Base-by-base conservation (phyloP, 192 early-diverging fungal species). In the Podila clonocystis region DNA sequence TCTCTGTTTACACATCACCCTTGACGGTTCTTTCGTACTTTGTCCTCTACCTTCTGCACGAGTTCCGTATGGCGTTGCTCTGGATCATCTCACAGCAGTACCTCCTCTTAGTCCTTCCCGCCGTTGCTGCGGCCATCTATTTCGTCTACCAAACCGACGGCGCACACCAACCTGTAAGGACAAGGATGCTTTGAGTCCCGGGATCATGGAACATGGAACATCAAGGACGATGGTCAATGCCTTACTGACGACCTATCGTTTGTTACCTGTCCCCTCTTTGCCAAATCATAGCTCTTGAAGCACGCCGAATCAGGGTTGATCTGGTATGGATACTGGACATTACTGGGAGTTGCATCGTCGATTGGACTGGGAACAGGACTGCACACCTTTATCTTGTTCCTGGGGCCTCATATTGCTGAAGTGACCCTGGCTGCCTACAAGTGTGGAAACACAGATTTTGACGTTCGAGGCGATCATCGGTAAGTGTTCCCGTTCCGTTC, bases 321-420 rank as follows among this genome's bases (percentile, higher is more conserved):
- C 22, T 98, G 96, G 96, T 94, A 94, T 83, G 90, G 88, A 29
- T 97, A 95, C 85, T 98, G 97, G 97, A 72, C 94, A 15, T 63
- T 92, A 9, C 85, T 98, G 28, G 97, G 97, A 7, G 85, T 97
- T 12, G 87, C 93, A 8, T 97, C 96, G 17, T 96, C 96, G 8
- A 93, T 98, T 57, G 97, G 97, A 5, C 87, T 98, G 49, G 97
- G 97, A 5, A 95, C 96, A 2, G 97, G 97, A 8, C 85, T 98
- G 64, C 97, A 97, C 83, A 97, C 97, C 9, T 98, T 98, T 84
- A 89, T 97, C 33, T 84, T 98, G 17, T 98, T 98, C 70, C 85
- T 98, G 34, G 96, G 95, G 5, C 97, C 97, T 8, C 92, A 95
- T 68, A 95, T 98, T 67, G 96, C 92, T 0, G 90, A 95, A 50